Evolutionary conservation across 2,329 filamentous ascomycete genomes (phyloP).

Genomic region (Ustulina deusta): DNA sequence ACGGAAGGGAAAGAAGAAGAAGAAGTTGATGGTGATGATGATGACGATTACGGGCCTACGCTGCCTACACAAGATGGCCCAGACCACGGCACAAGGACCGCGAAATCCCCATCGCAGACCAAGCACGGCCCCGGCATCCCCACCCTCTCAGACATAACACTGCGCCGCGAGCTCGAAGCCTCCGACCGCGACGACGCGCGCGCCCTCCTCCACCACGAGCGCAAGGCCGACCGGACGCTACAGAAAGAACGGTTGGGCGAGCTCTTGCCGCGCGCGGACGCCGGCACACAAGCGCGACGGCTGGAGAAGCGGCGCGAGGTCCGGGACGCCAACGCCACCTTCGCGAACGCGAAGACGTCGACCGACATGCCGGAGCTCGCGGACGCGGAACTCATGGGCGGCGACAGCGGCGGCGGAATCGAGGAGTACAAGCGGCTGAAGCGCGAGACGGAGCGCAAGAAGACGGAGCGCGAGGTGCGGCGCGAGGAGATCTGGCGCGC

Average conservation of each 20-base stretch:
- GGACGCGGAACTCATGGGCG: slow-evolving; percentile 84
- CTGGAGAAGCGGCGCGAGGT: slow-evolving; percentile 85
- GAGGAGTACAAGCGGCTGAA: slow-evolving; percentile 77
- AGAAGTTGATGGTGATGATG: slow-evolving; percentile 60
- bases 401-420: slow-evolving; percentile 63
- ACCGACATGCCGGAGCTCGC: slow-evolving; percentile 65
- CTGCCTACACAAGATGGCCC: slow-evolving; percentile 45
- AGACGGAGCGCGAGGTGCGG: slow-evolving; percentile 84
- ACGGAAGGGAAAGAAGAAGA: slow-evolving; percentile 43
- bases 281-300: slow-evolving; percentile 83
- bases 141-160: slow-evolving; percentile 77
- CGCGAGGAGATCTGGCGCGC: slow-evolving; percentile 84
- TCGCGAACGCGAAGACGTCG: slow-evolving; percentile 75
- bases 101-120: slow-evolving; percentile 38
- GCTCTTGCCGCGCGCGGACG: slow-evolving; percentile 82
- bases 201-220: slow-evolving; percentile 69
- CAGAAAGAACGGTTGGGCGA: slow-evolving; percentile 84
- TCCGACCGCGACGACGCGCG: slow-evolving; percentile 61
- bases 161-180: slow-evolving; percentile 63
- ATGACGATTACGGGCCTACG: slow-evolving; percentile 69
- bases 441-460: slow-evolving; percentile 78
- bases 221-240: slow-evolving; percentile 71
- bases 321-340: slow-evolving; percentile 79
- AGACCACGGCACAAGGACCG: slow-evolving; percentile 32
- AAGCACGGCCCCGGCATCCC: slow-evolving; percentile 73